Evolutionary conservation across 2,329 filamentous ascomycete genomes (phyloP).

Genomic region (Zelopaecilomyces penicillatus): DNA sequence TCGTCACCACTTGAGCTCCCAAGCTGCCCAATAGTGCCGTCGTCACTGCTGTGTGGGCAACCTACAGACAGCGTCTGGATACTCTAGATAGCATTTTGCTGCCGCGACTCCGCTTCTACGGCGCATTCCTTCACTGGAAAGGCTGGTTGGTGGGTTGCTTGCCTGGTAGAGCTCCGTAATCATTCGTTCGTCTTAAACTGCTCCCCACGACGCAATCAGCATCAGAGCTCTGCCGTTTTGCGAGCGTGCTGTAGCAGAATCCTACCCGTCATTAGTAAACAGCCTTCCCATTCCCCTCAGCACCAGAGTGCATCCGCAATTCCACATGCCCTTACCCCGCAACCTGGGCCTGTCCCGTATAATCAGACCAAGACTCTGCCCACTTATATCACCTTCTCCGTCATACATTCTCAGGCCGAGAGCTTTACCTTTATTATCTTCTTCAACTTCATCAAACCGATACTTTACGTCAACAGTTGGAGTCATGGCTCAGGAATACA

Average conservation of each 20-base stretch:
- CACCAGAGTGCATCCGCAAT: not conserved
- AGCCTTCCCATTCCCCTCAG: not conserved
- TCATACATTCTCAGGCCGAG: not conserved
- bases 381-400: not conserved
- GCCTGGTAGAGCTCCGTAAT: too few relatives aligned
- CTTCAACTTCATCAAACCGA: not conserved
- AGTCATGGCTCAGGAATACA: conserved; percentile 51
- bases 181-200: too few relatives aligned
- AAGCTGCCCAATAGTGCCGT: too few relatives aligned
- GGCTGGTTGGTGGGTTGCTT: too few relatives aligned
- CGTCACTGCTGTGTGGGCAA: too few relatives aligned
- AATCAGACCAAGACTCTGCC: not conserved
- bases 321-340: conserved; percentile 8
- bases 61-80: too few relatives aligned
- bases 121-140: too few relatives aligned
- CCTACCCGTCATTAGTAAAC: not conserved
- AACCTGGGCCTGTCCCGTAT: conserved; percentile 9
- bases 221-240: too few relatives aligned
- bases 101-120: too few relatives aligned
- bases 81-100: too few relatives aligned
- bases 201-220: too few relatives aligned
- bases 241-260: too few relatives aligned
- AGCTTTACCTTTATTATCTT: not conserved
- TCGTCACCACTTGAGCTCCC: not conserved
- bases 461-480: conserved; percentile 18